Evolutionary conservation across 495 filamentous ascomycete genomes (phyloP).

Genomic region (Bacidia gigantensis): DNA sequence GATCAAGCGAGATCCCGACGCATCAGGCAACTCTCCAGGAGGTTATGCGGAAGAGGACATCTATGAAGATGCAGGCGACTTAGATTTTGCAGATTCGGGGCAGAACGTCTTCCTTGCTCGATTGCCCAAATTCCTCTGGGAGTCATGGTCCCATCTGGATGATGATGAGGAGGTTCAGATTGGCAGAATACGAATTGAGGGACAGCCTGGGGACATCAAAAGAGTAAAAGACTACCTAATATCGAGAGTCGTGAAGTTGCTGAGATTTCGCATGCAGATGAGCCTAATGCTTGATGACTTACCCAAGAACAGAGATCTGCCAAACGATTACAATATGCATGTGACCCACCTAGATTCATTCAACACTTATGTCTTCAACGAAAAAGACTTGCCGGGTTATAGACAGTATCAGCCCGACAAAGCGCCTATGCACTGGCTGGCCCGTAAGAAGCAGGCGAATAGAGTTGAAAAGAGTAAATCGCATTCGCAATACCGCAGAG

Average conservation of each 20-base stretch:
- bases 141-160: conserved; percentile 44
- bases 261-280: conserved; percentile 14
- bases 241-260: no score
- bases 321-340: conserved; percentile 72
- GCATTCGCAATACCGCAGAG: conserved; percentile 54
- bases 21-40: conserved; percentile 39
- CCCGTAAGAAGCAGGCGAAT: conserved; percentile 34
- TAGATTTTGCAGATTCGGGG: conserved; percentile 52
- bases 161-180: conserved; percentile 55
- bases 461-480: conserved; percentile 19
- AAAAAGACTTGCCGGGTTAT: conserved; percentile 77
- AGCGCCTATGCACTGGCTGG: conserved; percentile 11
- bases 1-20: conserved; percentile 59
- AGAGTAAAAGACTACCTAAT: conserved; percentile 27
- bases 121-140: conserved; percentile 65
- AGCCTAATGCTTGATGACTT: conserved; percentile 23
- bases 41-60: conserved; percentile 58
- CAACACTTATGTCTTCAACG: conserved; percentile 83
- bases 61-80: conserved; percentile 79
- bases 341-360: conserved; percentile 44
- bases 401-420: conserved; percentile 27
- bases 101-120: conserved; percentile 58
- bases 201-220: conserved; percentile 31
- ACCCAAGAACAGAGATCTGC: conserved; percentile 48
- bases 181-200: conserved; percentile 58